These are phyloP conservation scores for Mycena indigotica DNA, from an alignment of 768 basidiomycete species.

Conservation along the genomic window DNA sequence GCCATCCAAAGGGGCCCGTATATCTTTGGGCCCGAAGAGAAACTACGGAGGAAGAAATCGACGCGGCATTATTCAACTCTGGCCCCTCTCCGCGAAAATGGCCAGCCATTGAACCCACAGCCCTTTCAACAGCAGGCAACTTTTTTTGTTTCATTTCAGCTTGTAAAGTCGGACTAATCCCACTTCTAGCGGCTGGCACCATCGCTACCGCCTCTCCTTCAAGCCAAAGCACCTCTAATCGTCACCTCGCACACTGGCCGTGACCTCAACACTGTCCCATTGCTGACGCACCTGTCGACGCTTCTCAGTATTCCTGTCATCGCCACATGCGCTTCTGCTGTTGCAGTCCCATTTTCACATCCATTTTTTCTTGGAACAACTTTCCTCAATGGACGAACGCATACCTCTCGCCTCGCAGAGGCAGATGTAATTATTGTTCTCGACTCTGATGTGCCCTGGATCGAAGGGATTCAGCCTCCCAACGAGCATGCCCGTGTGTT, in stretches of 20 bases:
- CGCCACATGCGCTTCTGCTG: constrained; percentile 48
- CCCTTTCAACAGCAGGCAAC: constrained; percentile 44
- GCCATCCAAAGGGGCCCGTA: constrained; percentile 71
- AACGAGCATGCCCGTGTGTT: constrained; percentile 50
- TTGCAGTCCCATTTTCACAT: constrained; percentile 60
- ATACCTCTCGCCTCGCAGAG: constrained; percentile 47
- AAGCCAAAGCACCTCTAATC: constrained; percentile 59
- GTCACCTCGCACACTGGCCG: constrained; percentile 67
- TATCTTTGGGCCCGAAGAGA: constrained; percentile 78
- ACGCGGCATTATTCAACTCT: constrained; percentile 36
- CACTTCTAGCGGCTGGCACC: constrained; percentile 30
- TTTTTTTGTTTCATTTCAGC: neutral
- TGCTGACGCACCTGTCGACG: constrained; percentile 51
- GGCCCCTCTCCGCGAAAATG: constrained; percentile 40
- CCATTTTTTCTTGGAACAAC: constrained; percentile 55
- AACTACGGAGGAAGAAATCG: constrained; percentile 65
- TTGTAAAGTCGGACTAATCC: constrained; percentile 1
- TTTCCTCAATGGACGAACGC: constrained; percentile 47
- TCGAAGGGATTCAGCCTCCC: constrained; percentile 51
- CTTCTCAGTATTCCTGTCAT: constrained; percentile 58
- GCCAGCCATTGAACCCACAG: constrained; percentile 54
- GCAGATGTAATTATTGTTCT: constrained; percentile 68
- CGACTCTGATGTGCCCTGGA: constrained; percentile 72
- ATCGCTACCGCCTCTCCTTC: constrained; percentile 54
- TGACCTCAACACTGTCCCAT: constrained; percentile 46